Conservation (phyloP, 306 rosid species). For the Dryas alaskensis region DNA sequence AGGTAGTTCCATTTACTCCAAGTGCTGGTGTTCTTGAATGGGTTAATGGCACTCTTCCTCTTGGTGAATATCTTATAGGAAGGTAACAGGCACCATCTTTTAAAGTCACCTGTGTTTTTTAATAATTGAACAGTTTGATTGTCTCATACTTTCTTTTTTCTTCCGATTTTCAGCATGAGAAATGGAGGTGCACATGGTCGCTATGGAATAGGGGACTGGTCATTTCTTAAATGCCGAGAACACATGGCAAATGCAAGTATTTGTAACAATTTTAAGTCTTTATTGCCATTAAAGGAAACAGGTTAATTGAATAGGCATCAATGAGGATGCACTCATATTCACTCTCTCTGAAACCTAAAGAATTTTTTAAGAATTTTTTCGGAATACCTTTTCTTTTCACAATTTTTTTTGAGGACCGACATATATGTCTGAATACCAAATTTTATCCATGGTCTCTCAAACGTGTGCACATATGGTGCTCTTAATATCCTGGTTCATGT, state of each 20-base stretch:
- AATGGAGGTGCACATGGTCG: conserved; percentile 93
- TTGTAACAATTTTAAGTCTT: not conserved
- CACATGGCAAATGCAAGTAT: conserved; percentile 68
- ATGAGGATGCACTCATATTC: not conserved
- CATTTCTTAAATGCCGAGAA: conserved; percentile 71
- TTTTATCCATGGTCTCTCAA: not conserved
- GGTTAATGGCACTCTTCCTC: conserved; percentile 92
- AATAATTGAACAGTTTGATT: conserved; percentile 19
- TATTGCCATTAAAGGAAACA: not conserved
- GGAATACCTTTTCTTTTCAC: not conserved
- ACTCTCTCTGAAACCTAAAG: not conserved
- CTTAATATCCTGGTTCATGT: not conserved
- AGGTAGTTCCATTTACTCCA: conserved; percentile 98
- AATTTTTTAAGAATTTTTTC: not conserved
- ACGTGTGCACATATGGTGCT: not conserved
- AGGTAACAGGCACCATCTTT: conserved; percentile 51
- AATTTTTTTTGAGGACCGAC: no score
- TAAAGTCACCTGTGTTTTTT: not conserved
- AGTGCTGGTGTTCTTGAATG: conserved; percentile 99
- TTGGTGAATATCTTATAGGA: conserved; percentile 87
- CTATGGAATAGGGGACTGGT: conserved; percentile 81
- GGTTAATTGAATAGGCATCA: not conserved
- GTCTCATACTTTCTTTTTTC: not conserved
- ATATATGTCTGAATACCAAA: not conserved
- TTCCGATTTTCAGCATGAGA: conserved; percentile 51